phyloP scores from a whole-genome alignment of 179 eudicot genomes.

The Heliamphora ciliata region DNA sequence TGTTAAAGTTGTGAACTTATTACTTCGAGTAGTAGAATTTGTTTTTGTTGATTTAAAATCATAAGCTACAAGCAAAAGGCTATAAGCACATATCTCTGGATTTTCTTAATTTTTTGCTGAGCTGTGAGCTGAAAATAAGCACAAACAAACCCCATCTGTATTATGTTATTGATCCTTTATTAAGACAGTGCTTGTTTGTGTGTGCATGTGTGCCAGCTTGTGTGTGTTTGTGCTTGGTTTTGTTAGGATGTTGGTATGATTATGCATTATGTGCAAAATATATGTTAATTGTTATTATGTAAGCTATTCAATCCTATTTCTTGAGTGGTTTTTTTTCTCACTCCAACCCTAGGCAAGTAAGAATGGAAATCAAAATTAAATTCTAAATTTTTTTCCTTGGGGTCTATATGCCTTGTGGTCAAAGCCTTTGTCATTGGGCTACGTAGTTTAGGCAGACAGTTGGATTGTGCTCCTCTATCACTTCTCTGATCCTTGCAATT shows the following conservation, averaged over 20 bases:
- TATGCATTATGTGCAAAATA: not conserved
- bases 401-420: not conserved
- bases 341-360: not conserved
- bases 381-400: not conserved
- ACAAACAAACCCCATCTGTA: not conserved
- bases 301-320: not conserved
- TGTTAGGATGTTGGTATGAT: not conserved
- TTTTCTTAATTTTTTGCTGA: too few species aligned
- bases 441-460: not conserved
- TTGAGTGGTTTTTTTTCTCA: not conserved
- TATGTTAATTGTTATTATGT: not conserved
- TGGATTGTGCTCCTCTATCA: slow-evolving; percentile 1
- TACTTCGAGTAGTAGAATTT: too few species aligned
- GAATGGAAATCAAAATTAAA: not conserved
- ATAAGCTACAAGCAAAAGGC: too few species aligned
- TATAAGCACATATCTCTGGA: too few species aligned
- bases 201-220: not conserved
- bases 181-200: not conserved
- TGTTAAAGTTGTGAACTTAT: too few species aligned
- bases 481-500: not conserved
- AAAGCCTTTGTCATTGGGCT: not conserved
- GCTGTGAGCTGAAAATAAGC: too few species aligned
- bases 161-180: not conserved
- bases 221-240: slow-evolving; percentile 1
- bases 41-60: too few species aligned